These are phyloP conservation scores for Geotrichum citri-aurantii DNA, from an alignment of 1,139 yeast genomes.

Conservation along the genomic window DNA sequence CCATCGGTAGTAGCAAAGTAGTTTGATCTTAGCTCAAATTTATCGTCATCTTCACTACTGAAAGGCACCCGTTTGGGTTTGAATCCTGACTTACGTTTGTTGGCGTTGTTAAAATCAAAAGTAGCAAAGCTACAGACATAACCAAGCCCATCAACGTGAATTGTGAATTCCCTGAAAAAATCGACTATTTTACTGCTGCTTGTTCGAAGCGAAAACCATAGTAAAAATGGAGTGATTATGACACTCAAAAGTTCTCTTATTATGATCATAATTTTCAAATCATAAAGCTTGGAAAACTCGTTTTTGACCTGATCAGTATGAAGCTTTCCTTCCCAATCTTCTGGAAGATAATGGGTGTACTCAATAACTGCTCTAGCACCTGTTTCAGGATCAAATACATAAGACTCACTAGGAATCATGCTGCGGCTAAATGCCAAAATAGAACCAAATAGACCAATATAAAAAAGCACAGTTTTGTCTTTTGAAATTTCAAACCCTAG, in stretches of 20 bases:
- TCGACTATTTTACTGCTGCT: constrained; percentile 74
- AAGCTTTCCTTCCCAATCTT: constrained; percentile 74
- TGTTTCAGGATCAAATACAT: constrained; percentile 86
- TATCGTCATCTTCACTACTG: constrained; percentile 17
- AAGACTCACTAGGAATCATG: constrained; percentile 50
- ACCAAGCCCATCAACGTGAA: constrained; percentile 91
- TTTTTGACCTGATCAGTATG: constrained; percentile 79
- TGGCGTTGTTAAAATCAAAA: constrained; percentile 68
- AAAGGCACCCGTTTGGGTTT: constrained; percentile 22
- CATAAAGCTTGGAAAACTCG: constrained; percentile 75
- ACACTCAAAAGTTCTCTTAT: constrained; percentile 75
- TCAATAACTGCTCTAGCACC: constrained; percentile 71
- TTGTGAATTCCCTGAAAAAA: constrained; percentile 81
- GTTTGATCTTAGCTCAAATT: constrained; percentile 29
- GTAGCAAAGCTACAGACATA: constrained; percentile 92
- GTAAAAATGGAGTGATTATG: constrained; percentile 75
- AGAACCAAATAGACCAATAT: constrained; percentile 80
- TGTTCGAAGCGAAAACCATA: constrained; percentile 76
- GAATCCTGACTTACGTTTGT: constrained; percentile 39
- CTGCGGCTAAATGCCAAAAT: constrained; percentile 68
- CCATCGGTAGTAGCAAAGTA: constrained; percentile 60
- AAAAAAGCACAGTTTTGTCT: constrained; percentile 77
- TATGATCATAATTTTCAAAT: constrained; percentile 65
- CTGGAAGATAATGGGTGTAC: constrained; percentile 85
- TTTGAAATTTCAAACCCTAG: constrained; percentile 82